phyloP scores from a whole-genome alignment of 2,329 filamentous ascomycete species.

The Diaporthe destruens region DNA sequence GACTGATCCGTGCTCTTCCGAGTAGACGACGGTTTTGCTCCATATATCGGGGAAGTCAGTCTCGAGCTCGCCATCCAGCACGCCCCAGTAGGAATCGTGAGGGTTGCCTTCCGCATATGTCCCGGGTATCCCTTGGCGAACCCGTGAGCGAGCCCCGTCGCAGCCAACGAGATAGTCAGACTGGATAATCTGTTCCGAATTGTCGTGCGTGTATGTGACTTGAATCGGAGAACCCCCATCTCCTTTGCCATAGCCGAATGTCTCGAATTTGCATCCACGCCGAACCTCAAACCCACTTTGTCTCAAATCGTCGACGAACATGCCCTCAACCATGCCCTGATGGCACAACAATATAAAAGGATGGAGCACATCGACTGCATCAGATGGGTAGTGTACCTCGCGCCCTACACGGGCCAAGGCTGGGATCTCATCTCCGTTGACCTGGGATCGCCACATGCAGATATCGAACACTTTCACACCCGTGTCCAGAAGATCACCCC shows the following conservation, averaged over 20 bases:
- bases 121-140: slow-evolving; percentile 73
- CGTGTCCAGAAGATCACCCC: slow-evolving; percentile 70
- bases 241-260: slow-evolving; percentile 49
- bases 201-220: slow-evolving; percentile 53
- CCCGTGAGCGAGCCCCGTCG: slow-evolving; percentile 77
- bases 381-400: slow-evolving; percentile 39
- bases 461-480: slow-evolving; percentile 77
- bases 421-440: slow-evolving; percentile 57
- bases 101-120: slow-evolving; percentile 69
- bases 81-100: slow-evolving; percentile 73
- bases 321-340: slow-evolving; percentile 71
- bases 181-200: slow-evolving; percentile 45
- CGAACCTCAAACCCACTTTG: slow-evolving; percentile 62
- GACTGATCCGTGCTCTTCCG: slow-evolving; percentile 75
- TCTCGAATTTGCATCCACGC: slow-evolving; percentile 47
- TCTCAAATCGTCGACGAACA: slow-evolving; percentile 67
- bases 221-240: slow-evolving; percentile 54
- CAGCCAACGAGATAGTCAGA: slow-evolving; percentile 39
- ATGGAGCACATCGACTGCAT: slow-evolving; percentile 51
- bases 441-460: slow-evolving; percentile 71
- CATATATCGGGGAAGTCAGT: slow-evolving; percentile 82
- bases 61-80: slow-evolving; percentile 77
- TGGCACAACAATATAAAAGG: slow-evolving; percentile 56
- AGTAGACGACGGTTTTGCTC: slow-evolving; percentile 79
- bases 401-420: slow-evolving; percentile 69